Percentiles rank a stretch among this genome's conserved stretches.
Conservation (phyloP, 2,329 filamentous ascomycete genomes). For the Colletotrichum cordylinicola region DNA sequence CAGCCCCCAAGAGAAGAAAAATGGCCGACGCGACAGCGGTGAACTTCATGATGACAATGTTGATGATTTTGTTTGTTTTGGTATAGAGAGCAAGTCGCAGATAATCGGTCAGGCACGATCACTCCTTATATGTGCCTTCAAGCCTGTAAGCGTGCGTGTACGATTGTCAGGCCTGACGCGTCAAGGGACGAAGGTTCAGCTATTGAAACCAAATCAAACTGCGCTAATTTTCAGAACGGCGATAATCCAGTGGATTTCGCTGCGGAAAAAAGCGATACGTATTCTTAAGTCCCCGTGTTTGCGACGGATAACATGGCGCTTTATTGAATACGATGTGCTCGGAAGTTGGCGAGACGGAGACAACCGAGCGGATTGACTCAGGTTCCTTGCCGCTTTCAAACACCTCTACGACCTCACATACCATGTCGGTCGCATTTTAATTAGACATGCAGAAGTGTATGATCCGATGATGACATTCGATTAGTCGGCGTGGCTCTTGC, state of each 20-base stretch:
- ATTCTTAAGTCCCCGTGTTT: neutral
- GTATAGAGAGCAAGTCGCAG: no score
- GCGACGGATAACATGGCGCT: rapidly evolving
- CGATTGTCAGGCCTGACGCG: no score
- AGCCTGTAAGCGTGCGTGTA: no score
- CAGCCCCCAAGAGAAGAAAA: neutral
- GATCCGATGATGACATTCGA: no score
- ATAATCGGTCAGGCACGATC: no score
- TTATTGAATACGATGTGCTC: neutral
- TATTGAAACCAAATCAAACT: neutral
- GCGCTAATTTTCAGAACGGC: neutral
- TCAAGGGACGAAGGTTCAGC: neutral
- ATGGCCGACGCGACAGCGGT: neutral
- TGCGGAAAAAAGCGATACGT: no score
- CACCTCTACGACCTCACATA: neutral
- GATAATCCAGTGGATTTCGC: no score
- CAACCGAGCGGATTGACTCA: neutral
- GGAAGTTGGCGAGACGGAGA: neutral
- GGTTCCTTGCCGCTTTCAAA: neutral
- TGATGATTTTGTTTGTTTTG: no score
- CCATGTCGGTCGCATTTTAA: no score
- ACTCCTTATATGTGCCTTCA: no score
- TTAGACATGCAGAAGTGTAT: no score
- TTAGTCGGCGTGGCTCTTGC: no score
- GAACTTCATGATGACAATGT: neutral